Conservation (phyloP, 768 basidiomycete genomes). For the Pholiota microspora region DNA sequence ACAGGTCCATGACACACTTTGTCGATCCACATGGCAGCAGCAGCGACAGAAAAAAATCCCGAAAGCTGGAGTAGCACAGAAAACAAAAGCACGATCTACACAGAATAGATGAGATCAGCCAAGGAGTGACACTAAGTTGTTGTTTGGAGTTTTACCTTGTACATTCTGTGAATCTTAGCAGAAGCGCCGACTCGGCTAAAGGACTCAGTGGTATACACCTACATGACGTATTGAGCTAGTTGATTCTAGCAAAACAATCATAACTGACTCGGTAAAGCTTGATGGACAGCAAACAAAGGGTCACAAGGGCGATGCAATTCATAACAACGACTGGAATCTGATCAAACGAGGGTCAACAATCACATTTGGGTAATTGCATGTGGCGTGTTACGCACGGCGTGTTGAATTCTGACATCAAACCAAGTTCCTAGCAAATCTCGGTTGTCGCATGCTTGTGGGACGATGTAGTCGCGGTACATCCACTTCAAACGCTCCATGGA, state of each 20-base stretch:
- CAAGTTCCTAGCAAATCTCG: constrained; percentile 39
- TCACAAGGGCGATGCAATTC: constrained; percentile 34
- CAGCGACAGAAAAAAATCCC: constrained; percentile 46
- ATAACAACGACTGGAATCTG: constrained; percentile 41
- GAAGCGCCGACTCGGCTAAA: constrained; percentile 52
- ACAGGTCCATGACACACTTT: constrained; percentile 39
- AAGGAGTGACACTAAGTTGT: no score
- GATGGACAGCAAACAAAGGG: constrained; percentile 36
- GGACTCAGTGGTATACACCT: constrained; percentile 44
- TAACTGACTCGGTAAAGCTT: constrained; percentile 39
- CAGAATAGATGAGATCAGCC: neutral
- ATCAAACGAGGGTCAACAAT: neutral
- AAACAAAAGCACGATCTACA: constrained; percentile 46
- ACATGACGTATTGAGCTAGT: neutral
- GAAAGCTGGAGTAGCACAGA: constrained; percentile 47
- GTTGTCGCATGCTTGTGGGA: constrained; percentile 36
- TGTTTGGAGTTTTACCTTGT: constrained; percentile 38
- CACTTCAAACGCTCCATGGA: constrained; percentile 28
- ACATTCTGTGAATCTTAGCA: constrained; percentile 38
- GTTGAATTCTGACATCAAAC: constrained; percentile 34
- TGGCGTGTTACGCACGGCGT: constrained; percentile 32
- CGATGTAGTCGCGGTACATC: constrained; percentile 33
- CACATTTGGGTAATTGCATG: neutral
- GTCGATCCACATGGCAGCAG: constrained; percentile 47
- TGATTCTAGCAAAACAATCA: no score